A percentile compares a stretch with the other conserved stretches of the same genome.
Conservation (phyloP, 2,329 filamentous ascomycete species). For the Calonectria hongkongensis region DNA sequence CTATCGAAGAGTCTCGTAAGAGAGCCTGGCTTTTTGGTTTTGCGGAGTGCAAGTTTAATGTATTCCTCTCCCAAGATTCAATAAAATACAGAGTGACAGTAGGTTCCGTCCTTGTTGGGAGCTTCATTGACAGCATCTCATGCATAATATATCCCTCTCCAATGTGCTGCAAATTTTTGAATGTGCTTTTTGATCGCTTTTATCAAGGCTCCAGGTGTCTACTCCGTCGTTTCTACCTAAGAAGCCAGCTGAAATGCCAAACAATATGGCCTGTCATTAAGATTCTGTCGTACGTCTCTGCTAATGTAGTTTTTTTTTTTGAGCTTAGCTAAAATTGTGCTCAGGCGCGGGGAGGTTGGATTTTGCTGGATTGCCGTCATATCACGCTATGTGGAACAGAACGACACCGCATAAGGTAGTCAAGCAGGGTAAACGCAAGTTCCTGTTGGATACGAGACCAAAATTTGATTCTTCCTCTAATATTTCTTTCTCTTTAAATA, state of each 20-base stretch:
- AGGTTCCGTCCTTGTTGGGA: constrained; percentile 70
- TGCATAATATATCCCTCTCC: constrained; percentile 67
- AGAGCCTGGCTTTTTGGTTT: constrained; percentile 66
- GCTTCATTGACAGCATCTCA: constrained; percentile 75
- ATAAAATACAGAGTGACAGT: constrained; percentile 67
- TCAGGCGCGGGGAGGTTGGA: too few species aligned
- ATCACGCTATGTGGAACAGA: too few species aligned
- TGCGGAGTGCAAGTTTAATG: constrained; percentile 69
- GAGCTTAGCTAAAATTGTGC: too few species aligned
- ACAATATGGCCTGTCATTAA: constrained; percentile 50
- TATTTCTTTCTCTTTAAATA: too few species aligned
- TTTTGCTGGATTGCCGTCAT: too few species aligned
- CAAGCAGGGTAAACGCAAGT: too few species aligned
- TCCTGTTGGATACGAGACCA: too few species aligned
- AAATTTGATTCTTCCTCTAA: too few species aligned
- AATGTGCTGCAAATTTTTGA: constrained; percentile 65
- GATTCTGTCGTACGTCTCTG: too few species aligned
- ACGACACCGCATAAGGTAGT: too few species aligned
- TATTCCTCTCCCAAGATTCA: constrained; percentile 69
- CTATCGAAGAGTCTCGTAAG: constrained; percentile 72
- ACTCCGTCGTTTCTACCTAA: constrained; percentile 58
- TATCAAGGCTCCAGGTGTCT: constrained; percentile 70
- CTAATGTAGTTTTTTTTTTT: too few species aligned
- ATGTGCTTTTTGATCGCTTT: constrained; percentile 72
- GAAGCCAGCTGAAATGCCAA: constrained; percentile 61